A percentile compares a stretch with the other conserved stretches of the same genome.
phyloP scores from a whole-genome alignment of 768 basidiomycete species.

The Lyophyllum shimeji region DNA sequence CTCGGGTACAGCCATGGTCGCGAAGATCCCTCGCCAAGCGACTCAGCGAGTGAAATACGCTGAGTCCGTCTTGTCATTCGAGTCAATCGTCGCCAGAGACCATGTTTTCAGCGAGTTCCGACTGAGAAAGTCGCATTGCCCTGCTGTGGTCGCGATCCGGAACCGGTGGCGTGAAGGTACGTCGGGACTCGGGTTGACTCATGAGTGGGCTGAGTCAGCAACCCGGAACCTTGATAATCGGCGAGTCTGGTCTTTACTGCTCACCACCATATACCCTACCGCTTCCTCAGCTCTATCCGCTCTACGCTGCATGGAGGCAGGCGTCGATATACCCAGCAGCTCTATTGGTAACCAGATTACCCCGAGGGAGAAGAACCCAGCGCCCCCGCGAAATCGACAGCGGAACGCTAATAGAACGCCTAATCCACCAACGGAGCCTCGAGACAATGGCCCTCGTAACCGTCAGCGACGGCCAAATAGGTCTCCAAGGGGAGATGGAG shows the following conservation, averaged over 20 bases:
- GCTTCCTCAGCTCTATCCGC: background rate
- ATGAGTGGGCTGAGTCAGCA: background rate
- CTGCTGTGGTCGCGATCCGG: background rate
- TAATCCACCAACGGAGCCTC: constrained; percentile 5
- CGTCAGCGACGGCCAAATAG: constrained; percentile 1
- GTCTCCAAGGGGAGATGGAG: constrained; percentile 3
- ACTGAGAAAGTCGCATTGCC: background rate
- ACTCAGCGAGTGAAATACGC: background rate
- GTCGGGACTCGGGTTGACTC: background rate
- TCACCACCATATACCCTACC: background rate
- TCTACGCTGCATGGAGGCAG: constrained; percentile 10
- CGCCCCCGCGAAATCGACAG: constrained; percentile 6
- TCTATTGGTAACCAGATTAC: constrained; percentile 4
- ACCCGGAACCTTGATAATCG: background rate
- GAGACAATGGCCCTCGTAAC: constrained; percentile 1
- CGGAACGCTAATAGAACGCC: constrained; percentile 6
- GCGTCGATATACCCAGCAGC: constrained; percentile 10
- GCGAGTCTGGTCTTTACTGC: background rate
- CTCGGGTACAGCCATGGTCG: too few species aligned
- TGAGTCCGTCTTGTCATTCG: background rate
- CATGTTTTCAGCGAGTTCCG: background rate
- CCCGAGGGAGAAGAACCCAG: background rate
- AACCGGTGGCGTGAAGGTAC: background rate
- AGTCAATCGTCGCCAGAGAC: background rate
- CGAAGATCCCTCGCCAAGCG: too few species aligned